Base-by-base conservation (phyloP, 768 basidiomycete species). In the Psilocybe subaeruginosa region DNA sequence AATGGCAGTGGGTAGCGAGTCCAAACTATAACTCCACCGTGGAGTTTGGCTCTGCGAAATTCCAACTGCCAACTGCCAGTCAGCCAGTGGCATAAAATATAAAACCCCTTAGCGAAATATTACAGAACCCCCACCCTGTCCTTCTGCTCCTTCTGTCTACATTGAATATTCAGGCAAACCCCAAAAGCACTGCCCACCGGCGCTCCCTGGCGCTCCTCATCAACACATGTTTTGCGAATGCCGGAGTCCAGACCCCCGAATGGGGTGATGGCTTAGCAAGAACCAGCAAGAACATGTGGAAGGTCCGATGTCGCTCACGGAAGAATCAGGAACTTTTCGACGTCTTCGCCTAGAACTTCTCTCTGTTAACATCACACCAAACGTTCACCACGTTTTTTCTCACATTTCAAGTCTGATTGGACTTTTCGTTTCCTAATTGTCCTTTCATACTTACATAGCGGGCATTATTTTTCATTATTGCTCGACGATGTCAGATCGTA, bases 111-210 rank as follows among this genome's bases (percentile, higher is more conserved):
- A 39, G 8, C 31, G 39, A 48, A 45, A 52, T 31, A 51, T 59
- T 39, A 37, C 33, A 41, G 48, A 49, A 50, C 35, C 57, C 9
- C 9, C 58, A 43, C 58, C 50, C 58, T 52, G 11, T 14, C 47
- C 27, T 29, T 43, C 41, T 35, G 48, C n/a, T 17, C 16, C 30
- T 23, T 23, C 23, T 23, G 23, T 23, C 23, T 23, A 23, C 23
- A 23, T 23, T 23, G 23, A 23, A 23, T 23, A 23, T 23, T 23
- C 23, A 23, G 23, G 23, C 23, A 23, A 23, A 23, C 23, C 23
- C 23, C 23, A 23, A 23, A 16, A 23, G 23, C 23, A 23, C 23
- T 23, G 23, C 23, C 17, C 37, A 14, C 16, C 51, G 30, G 29
- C 49, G 27, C 33, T n/a, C 19, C 41, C 19, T 19, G 47, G 27